phyloP scores from a whole-genome alignment of 768 basidiomycete genomes.

The Lepiota venenata region DNA sequence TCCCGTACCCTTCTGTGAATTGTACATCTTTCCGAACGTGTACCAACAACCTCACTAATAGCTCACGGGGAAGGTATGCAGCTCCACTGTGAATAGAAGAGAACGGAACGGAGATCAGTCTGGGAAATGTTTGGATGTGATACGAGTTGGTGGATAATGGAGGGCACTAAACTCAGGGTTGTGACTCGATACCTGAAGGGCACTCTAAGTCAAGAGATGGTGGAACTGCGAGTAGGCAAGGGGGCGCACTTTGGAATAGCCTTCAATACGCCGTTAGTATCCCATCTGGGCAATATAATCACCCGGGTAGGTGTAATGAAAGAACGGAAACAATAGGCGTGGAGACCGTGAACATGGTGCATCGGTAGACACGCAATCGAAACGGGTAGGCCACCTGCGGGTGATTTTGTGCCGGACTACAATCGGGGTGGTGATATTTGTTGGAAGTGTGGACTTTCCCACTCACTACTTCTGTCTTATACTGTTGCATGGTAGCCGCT shows the following conservation, averaged over 20 bases:
- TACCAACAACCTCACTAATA: conserved; percentile 37
- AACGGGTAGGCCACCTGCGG: conserved; percentile 43
- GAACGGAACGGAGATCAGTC: conserved; percentile 51
- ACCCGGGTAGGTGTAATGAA: conserved; percentile 43
- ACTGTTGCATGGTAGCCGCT: conserved; percentile 23
- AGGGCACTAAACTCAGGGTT: conserved; percentile 51
- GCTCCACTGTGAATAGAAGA: conserved; percentile 48
- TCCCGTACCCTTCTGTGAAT: conserved; percentile 55
- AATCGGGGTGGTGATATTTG: background rate
- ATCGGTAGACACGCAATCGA: conserved; percentile 59
- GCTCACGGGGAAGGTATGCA: conserved; percentile 61
- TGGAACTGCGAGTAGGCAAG: too few relatives aligned
- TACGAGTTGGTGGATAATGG: conserved; percentile 60
- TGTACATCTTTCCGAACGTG: conserved; percentile 30
- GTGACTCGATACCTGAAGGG: conserved; percentile 50
- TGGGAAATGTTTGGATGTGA: conserved; percentile 46
- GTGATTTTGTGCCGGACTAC: conserved; percentile 12
- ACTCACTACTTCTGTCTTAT: conserved; percentile 21
- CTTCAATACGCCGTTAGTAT: conserved; percentile 45
- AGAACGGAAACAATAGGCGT: conserved; percentile 43
- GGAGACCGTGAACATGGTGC: conserved; percentile 62
- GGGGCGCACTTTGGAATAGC: conserved; percentile 51
- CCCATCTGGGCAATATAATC: conserved; percentile 58
- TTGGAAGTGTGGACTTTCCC: conserved; percentile 19
- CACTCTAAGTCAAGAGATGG: background rate